Conservation (phyloP, 202 grass and related monocot species). For the Hordeum pubiflorum region DNA sequence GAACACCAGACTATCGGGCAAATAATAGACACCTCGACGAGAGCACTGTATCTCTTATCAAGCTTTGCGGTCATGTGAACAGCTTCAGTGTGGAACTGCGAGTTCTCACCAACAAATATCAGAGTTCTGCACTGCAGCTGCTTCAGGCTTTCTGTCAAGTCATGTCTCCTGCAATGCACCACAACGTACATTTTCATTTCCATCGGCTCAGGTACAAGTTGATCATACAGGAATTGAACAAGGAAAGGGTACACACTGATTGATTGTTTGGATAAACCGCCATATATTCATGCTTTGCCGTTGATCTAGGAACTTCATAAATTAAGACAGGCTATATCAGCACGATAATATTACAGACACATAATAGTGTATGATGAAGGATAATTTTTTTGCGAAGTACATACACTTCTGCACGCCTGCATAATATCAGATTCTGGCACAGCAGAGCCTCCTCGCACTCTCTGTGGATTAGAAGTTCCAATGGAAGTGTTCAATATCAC, state of each 20-base stretch:
- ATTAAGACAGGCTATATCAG: conserved; percentile 23
- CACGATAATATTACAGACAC: neutral
- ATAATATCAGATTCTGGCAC: conserved; percentile 88
- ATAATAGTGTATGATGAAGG: conserved; percentile 10
- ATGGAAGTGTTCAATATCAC: conserved; percentile 18
- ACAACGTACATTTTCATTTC: conserved; percentile 21
- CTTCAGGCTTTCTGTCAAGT: conserved; percentile 80
- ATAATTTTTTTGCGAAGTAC: conserved; percentile 1
- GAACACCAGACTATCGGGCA: neutral
- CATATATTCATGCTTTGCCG: conserved; percentile 84
- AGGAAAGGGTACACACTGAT: conserved; percentile 46
- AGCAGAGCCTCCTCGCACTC: conserved; percentile 56
- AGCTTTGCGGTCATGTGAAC: conserved; percentile 85
- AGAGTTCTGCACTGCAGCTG: conserved; percentile 80
- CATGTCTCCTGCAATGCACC: conserved; percentile 69
- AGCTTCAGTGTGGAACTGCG: conserved; percentile 82
- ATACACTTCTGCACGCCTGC: conserved; percentile 94
- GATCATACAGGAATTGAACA: conserved; percentile 5
- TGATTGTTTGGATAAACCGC: conserved; percentile 94
- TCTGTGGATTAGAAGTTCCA: conserved; percentile 44
- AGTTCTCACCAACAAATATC: conserved; percentile 89
- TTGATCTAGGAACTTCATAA: conserved; percentile 84
- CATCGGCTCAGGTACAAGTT: conserved; percentile 4
- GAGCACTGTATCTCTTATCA: conserved; percentile 82
- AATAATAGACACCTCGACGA: conserved; percentile 71